Evolutionary conservation across 352 stramenopile species (phyloP).

Genomic region (Blastocystis sp.): DNA sequence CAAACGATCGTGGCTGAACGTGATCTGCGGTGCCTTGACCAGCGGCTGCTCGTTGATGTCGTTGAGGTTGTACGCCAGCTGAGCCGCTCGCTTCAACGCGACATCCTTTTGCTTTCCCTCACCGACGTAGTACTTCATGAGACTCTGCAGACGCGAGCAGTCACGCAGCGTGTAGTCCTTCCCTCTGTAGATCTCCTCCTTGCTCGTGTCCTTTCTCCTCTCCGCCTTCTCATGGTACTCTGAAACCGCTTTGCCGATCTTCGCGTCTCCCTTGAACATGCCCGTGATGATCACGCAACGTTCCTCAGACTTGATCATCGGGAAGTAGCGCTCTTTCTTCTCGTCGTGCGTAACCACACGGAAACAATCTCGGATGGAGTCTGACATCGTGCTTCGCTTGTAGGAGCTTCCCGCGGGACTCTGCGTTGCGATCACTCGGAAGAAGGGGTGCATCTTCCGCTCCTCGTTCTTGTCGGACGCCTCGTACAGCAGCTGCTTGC

Average conservation of each 20-base stretch:
- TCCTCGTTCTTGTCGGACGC: no score
- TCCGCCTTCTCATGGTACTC: no score
- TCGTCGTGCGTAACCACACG: no score
- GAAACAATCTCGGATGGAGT: no score
- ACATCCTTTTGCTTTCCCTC: no score
- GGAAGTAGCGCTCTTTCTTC: no score
- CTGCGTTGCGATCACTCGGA: conserved; percentile 61
- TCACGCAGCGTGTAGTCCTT: conserved; percentile 29
- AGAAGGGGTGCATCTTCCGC: conserved; percentile 46
- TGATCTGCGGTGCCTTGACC: not conserved
- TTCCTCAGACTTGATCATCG: no score
- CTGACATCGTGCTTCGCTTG: not conserved
- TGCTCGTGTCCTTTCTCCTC: no score
- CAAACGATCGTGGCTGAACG: not conserved
- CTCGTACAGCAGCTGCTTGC: not conserved
- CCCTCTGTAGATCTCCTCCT: not conserved
- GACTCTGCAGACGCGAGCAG: not conserved
- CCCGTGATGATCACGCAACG: no score
- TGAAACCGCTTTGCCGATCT: no score
- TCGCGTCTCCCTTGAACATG: no score
- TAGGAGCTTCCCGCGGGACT: not conserved
- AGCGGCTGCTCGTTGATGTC: not conserved
- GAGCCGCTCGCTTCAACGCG: not conserved
- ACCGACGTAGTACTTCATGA: no score
- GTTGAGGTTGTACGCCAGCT: conserved; percentile 13